phyloP scores from a whole-genome alignment of 2,329 filamentous ascomycete species.

The Trichophyton mentagrophytes region DNA sequence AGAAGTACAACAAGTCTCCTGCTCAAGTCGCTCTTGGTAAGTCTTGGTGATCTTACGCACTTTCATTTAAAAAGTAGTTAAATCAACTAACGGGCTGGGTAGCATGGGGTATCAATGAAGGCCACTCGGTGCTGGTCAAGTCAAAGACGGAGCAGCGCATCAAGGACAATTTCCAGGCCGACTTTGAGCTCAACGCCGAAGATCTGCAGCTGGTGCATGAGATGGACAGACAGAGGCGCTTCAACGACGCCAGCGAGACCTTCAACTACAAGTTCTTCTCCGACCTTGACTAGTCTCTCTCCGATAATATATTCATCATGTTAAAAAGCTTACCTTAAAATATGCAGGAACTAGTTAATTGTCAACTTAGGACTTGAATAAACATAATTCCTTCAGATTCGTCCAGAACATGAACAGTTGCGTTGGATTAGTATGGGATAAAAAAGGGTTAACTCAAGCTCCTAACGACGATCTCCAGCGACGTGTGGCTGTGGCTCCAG shows the following conservation, averaged over 20 bases:
- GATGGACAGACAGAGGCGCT: constrained; percentile 49
- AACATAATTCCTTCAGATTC: not conserved
- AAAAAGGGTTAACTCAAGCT: too few relatives aligned
- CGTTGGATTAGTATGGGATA: too few relatives aligned
- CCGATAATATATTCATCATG: not conserved
- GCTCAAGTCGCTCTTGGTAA: constrained; percentile 40
- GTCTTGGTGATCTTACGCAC: not conserved
- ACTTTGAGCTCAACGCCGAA: constrained; percentile 46
- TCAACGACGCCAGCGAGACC: constrained; percentile 45
- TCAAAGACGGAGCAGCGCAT: constrained; percentile 36
- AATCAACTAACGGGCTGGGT: not conserved
- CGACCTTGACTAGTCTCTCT: constrained; percentile 46
- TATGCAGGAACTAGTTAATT: not conserved
- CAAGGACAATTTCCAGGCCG: constrained; percentile 33
- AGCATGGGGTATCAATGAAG: constrained; percentile 43
- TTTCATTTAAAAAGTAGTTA: not conserved
- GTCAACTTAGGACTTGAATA: not conserved
- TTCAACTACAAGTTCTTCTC: constrained; percentile 49
- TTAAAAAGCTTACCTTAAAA: not conserved
- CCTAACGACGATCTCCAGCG: too few relatives aligned
- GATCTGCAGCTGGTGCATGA: constrained; percentile 45
- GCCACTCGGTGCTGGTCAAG: constrained; percentile 43
- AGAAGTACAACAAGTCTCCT: constrained; percentile 40
- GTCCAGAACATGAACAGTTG: too few relatives aligned
- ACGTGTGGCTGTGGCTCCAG: too few relatives aligned